Percentiles rank a stretch among this genome's conserved stretches.
Evolutionary conservation across 257 asterid genomes (phyloP).

Genomic region (Marsdenia floribunda): DNA sequence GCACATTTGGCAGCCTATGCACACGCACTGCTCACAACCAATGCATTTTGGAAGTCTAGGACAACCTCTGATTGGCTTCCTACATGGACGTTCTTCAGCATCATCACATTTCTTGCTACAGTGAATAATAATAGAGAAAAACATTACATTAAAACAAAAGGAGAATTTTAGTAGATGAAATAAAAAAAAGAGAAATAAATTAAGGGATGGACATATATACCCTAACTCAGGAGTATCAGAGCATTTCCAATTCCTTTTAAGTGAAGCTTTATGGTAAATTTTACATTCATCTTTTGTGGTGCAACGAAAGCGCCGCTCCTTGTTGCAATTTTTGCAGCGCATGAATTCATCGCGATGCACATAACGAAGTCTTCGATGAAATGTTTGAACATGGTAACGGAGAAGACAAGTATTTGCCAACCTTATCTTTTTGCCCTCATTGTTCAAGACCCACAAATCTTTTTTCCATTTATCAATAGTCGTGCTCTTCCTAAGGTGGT

Average conservation of each 20-base stretch:
- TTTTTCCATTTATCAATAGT: neutral
- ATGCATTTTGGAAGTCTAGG: no score
- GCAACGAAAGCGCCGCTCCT: conserved; percentile 31
- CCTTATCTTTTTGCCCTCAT: conserved; percentile 13
- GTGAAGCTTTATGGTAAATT: conserved; percentile 33
- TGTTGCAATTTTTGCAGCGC: conserved; percentile 28
- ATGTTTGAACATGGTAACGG: conserved; percentile 26
- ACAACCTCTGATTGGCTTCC: no score
- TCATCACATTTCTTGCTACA: no score
- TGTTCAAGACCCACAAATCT: neutral
- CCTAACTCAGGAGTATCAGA: conserved; percentile 26
- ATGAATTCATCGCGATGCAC: conserved; percentile 46
- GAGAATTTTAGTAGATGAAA: neutral
- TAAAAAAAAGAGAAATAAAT: neutral
- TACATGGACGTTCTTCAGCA: no score
- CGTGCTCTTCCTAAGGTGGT: neutral
- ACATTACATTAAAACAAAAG: neutral
- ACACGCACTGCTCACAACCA: no score
- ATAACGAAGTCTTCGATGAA: conserved; percentile 26
- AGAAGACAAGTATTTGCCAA: conserved; percentile 30
- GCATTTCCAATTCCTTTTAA: conserved; percentile 29
- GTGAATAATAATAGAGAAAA: neutral
- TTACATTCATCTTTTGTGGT: conserved; percentile 24
- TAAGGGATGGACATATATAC: conserved; percentile 18
- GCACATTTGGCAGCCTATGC: no score